A percentile compares a stretch with the other conserved stretches of the same genome.
phyloP scores from a whole-genome alignment of 1,284 basidiomycete genomes.

The Puccinia polysora region DNA sequence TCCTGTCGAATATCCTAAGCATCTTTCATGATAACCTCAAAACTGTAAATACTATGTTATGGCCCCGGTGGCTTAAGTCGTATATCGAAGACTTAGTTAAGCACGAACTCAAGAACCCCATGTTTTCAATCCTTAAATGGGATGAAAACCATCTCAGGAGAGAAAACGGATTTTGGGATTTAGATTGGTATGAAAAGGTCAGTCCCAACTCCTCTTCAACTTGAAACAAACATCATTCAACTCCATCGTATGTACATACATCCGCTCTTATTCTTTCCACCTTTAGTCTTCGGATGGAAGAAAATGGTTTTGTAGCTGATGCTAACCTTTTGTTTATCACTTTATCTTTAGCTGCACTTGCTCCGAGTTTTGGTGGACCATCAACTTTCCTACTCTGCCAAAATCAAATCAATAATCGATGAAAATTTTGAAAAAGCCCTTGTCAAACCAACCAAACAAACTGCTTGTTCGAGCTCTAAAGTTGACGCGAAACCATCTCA shows the following conservation, averaged over 20 bases:
- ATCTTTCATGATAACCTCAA: conserved; percentile 43
- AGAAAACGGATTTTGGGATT: conserved; percentile 38
- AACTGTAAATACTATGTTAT: conserved; percentile 3
- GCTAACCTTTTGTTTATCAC: background rate
- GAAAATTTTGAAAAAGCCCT: conserved; percentile 35
- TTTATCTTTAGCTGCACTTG: conserved; percentile 33
- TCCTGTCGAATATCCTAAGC: conserved; percentile 18
- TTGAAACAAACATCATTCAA: background rate
- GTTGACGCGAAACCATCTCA: conserved; percentile 9
- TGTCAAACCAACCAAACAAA: conserved; percentile 25
- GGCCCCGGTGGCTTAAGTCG: conserved; percentile 21
- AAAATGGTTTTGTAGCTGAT: too few species aligned
- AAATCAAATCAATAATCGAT: conserved; percentile 34
- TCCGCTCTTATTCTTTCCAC: background rate
- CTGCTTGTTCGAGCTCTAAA: conserved; percentile 1
- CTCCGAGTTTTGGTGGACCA: conserved; percentile 37
- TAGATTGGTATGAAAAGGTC: conserved; percentile 42
- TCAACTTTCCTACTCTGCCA: conserved; percentile 38
- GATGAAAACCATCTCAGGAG: conserved; percentile 32
- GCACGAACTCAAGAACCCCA: conserved; percentile 5
- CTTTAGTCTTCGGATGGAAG: too few species aligned
- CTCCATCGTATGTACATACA: too few species aligned
- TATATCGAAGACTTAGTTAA: conserved; percentile 35
- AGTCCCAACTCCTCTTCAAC: background rate
- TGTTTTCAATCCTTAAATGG: conserved; percentile 33